phyloP scores from a whole-genome alignment of 1,284 basidiomycete genomes.

The Ustilago bromivora region DNA sequence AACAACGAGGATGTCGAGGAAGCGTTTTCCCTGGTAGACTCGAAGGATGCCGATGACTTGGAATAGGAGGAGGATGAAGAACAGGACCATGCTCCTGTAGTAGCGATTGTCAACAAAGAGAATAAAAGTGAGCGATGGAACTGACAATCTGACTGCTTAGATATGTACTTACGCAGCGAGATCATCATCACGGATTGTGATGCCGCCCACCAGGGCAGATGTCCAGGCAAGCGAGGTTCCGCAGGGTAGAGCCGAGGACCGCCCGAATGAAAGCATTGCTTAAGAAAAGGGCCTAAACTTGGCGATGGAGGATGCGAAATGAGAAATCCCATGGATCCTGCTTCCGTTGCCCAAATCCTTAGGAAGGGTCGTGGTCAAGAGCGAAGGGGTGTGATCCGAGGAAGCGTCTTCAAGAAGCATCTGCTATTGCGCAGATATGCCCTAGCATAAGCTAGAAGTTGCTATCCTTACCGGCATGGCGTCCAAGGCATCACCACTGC shows the following conservation, averaged over 20 bases:
- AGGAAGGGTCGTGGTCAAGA: neutral
- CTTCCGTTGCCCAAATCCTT: neutral
- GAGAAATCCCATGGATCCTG: too few relatives aligned
- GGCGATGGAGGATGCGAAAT: too few relatives aligned
- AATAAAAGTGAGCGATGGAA: neutral
- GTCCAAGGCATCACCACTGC: neutral
- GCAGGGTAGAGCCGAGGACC: constrained; percentile 10
- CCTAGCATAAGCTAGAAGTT: neutral
- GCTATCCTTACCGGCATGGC: neutral
- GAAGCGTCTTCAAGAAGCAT: neutral
- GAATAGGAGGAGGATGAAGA: constrained; percentile 34
- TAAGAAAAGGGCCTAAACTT: neutral
- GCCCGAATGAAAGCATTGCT: neutral
- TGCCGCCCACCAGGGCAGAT: constrained; percentile 40
- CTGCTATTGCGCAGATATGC: neutral
- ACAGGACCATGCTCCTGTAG: constrained; percentile 33
- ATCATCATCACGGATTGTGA: constrained; percentile 27
- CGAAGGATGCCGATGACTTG: constrained; percentile 27
- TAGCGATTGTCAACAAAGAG: neutral
- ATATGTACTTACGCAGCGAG: constrained; percentile 36
- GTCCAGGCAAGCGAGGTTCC: constrained; percentile 32
- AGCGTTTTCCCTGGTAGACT: constrained; percentile 11
- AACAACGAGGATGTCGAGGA: constrained; percentile 18
- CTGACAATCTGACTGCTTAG: neutral
- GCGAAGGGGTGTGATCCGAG: neutral